phyloP scores from a whole-genome alignment of 495 filamentous ascomycete species.

The Aspergillus haitiensis region DNA sequence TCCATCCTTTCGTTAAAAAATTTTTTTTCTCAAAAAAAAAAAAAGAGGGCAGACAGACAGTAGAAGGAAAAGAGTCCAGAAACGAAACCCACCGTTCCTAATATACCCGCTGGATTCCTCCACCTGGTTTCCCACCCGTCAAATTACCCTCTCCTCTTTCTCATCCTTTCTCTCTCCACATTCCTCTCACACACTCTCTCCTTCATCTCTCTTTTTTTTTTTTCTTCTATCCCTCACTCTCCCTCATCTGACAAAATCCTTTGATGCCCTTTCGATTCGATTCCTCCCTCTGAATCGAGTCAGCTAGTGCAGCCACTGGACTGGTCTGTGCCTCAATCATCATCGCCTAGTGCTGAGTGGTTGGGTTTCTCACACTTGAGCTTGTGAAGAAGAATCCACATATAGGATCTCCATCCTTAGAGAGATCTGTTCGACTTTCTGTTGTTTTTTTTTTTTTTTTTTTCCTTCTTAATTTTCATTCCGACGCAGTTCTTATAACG shows the following conservation, averaged over 20 bases:
- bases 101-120: conserved; percentile 20
- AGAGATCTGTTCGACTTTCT: conserved; percentile 26
- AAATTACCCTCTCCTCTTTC: conserved; percentile 11
- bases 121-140: conserved; percentile 9
- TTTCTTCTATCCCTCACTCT: conserved; percentile 9
- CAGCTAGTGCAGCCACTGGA: conserved; percentile 51
- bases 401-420: conserved; percentile 22
- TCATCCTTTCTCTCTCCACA: conserved; percentile 20
- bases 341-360: conserved; percentile 32
- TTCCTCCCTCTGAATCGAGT: conserved; percentile 25
- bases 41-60: background rate
- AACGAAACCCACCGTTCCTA: conserved; percentile 21
- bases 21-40: conserved; percentile 13
- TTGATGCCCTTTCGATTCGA: conserved; percentile 33
- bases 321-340: conserved; percentile 49
- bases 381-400: conserved; percentile 18
- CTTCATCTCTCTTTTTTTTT: conserved; percentile 1
- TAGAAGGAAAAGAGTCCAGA: background rate
- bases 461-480: conserved; percentile 20
- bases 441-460: background rate
- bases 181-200: conserved; percentile 8
- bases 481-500: conserved; percentile 16
- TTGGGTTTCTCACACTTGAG: conserved; percentile 18
- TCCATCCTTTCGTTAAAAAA: conserved; percentile 42
- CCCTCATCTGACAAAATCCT: conserved; percentile 19